Conservation (phyloP, 2,329 filamentous ascomycete species). For the Fusarium globosum region DNA sequence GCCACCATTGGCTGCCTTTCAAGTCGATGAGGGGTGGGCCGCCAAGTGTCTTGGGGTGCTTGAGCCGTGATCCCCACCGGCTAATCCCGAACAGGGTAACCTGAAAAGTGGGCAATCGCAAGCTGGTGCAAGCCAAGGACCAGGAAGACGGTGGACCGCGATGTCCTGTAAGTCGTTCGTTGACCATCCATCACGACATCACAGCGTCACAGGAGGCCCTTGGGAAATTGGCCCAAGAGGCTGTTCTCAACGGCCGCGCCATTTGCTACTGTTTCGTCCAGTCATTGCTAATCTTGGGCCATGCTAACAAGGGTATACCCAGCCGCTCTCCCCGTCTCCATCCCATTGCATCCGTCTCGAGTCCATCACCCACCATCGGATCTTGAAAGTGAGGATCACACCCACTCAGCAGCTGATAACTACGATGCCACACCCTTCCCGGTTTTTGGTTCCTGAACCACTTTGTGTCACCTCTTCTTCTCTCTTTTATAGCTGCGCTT, state of each 20-base stretch:
- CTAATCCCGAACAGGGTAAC: conserved; percentile 29
- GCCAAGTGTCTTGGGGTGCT: conserved; percentile 14
- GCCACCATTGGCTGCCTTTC: conserved; percentile 23
- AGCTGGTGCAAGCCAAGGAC: conserved; percentile 21
- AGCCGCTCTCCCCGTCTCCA: conserved; percentile 39
- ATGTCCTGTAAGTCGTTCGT: conserved; percentile 41
- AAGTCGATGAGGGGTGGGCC: conserved; percentile 3
- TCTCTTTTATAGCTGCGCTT: conserved; percentile 13
- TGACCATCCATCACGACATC: conserved; percentile 36
- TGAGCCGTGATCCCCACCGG: conserved; percentile 1
- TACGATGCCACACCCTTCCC: conserved; percentile 32
- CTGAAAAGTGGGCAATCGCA: conserved; percentile 21
- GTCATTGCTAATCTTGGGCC: conserved; percentile 35
- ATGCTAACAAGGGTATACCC: conserved; percentile 34
- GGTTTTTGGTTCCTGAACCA: conserved; percentile 11
- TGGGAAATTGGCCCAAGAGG: conserved; percentile 42
- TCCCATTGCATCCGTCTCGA: conserved; percentile 15
- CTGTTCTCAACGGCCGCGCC: conserved; percentile 37
- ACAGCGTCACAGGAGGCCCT: conserved; percentile 43
- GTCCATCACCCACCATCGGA: conserved; percentile 36
- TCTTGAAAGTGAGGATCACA: conserved; percentile 35
- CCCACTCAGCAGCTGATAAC: conserved; percentile 21
- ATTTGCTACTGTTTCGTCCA: conserved; percentile 36
- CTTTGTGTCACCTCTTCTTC: conserved; percentile 10
- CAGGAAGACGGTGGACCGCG: conserved; percentile 30